Evolutionary conservation across 805 yeast species (phyloP), one percentile per base, ranked within the genome.

Genomic region (Wickerhamiella vanderwaltii): DNA sequence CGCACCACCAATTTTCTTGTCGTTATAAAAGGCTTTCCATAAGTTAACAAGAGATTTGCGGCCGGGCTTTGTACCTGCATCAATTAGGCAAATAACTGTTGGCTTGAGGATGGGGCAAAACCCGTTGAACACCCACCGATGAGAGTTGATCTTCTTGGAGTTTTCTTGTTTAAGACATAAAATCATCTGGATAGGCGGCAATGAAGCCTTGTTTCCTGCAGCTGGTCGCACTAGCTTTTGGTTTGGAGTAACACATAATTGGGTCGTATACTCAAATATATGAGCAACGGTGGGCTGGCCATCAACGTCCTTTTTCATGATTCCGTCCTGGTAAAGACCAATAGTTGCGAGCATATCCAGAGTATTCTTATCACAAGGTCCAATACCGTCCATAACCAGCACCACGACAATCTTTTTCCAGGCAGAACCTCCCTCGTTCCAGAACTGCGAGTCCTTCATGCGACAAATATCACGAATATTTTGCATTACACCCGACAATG

Each of bases 101-200:
- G 98, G 97, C 39, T 80, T 69, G 41, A 88, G 63, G 24, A 80
- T 68, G 24, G 87, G 82, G n/a, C 86, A 83, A 64, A 88, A 84
- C 2, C 94, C 93, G 59, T 88, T 88, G 62, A 88, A 77, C 23
- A 93, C 86, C 98, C 98, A 88, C 52, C 96, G 72, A 61, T 88
- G 98, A 2, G 95, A 85, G 60, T 88, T 88, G 59, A 88, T 88
- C 56, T 88, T 88, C 56, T 81, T 77, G 50, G 80, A 76, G 59
- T 88, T 88, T 55, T 77, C 75, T 56, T 88, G 97, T 56, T 88
- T 88, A 53, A 88, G 64, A 53, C 95, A 88, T 59, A 87, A 86
- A 19, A 88, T 60, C 61, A 91, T 65, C 59, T 88, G 97, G 9
- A 86, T 79, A 0, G 98, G 98, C 2, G 77, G 75, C 45, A 75